Evolutionary conservation across 768 basidiomycete genomes (phyloP), one percentile per base, ranked within the genome.

Genomic region (Mycena galericulata): DNA sequence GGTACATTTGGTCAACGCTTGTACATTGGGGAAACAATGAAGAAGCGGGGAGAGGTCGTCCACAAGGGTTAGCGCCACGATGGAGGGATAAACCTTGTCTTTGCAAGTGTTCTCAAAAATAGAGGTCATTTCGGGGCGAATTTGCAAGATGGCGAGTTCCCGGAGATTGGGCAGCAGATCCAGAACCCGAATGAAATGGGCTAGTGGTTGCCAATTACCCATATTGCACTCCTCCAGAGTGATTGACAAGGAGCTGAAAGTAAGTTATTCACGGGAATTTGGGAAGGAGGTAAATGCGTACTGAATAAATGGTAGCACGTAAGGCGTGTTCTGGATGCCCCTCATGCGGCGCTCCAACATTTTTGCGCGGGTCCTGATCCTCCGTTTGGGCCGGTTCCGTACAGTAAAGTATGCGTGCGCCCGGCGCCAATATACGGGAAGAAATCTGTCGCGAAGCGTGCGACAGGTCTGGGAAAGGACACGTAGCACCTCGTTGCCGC

Each of bases 321-420:
- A 55, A 1, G 50, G 51, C 45, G 58, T 67, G 27, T 61, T 67
- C 15, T 41, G 43, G 12, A 67, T 54, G n/a, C 53, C 65, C 30
- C 10, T 47, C 65, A 67, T 67, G 20, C 65, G 65, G 24, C 65
- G 58, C 27, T 55, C 51, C 14, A 67, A 53, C 51, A 67, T 67
- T 29, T 67, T 67, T n/a, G 65, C n/a, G 18, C 58, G 65, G 0
- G 18, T 53, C 32, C 14, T 59, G 18, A 46, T 45, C 9, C 49
- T 67, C 10, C 34, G 43, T 27, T 61, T 34, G n/a, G 65, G 57
- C 7, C 41, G 24, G 14, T 43, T 67, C 2, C 65, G 47, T 17
- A 3, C 6, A 6, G 29, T 61, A 36, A 60, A 60, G 14, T 22
- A 27, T 1, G 51, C 58, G 18, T 61, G 53, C 20, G 47, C 51